Evolutionary conservation across 805 yeast genomes (phyloP).

Genomic region (Isabelozyma pseudorhagii): DNA sequence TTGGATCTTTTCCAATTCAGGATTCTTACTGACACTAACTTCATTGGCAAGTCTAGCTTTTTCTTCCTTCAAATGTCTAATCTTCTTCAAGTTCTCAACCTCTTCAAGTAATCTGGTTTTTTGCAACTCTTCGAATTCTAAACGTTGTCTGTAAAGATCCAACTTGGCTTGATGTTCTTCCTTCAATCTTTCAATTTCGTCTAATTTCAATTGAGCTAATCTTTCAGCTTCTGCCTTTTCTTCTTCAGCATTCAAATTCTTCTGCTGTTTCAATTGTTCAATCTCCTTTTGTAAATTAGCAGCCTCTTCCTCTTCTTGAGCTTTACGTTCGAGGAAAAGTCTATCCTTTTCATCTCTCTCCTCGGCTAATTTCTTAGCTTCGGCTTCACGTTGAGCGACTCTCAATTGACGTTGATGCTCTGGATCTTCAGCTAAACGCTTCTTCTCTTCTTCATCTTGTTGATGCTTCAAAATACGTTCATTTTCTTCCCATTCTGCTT

Average conservation of each 20-base stretch:
- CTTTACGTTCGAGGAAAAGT: slow-evolving; percentile 20
- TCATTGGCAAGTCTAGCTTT: slow-evolving; percentile 27
- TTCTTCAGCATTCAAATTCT: slow-evolving; percentile 17
- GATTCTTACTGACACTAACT: slow-evolving; percentile 11
- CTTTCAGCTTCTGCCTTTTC: slow-evolving; percentile 25
- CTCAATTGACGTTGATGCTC: slow-evolving; percentile 25
- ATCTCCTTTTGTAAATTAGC: slow-evolving; percentile 27
- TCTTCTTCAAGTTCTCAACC: slow-evolving; percentile 36
- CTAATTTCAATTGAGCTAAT: slow-evolving; percentile 28
- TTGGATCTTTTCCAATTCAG: slow-evolving; percentile 22
- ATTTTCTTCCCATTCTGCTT: slow-evolving; percentile 14
- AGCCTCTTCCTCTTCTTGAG: slow-evolving; percentile 22
- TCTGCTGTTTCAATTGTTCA: slow-evolving; percentile 25
- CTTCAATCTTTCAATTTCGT: slow-evolving; percentile 31
- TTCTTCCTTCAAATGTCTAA: slow-evolving; percentile 36
- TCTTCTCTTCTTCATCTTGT: slow-evolving; percentile 18
- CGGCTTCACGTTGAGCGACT: slow-evolving; percentile 21
- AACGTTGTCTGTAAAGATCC: slow-evolving; percentile 23
- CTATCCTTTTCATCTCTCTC: slow-evolving; percentile 27
- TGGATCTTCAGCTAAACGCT: slow-evolving; percentile 17
- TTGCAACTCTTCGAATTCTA: slow-evolving; percentile 37
- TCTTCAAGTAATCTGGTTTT: slow-evolving; percentile 35
- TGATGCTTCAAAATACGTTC: slow-evolving; percentile 5
- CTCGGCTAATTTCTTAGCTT: slow-evolving; percentile 18
- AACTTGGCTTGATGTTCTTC: slow-evolving; percentile 31